Percentiles rank a stretch among this genome's conserved stretches.
Evolutionary conservation across 2,329 filamentous ascomycete species (phyloP).

Genomic region (Aspergillus candidus): DNA sequence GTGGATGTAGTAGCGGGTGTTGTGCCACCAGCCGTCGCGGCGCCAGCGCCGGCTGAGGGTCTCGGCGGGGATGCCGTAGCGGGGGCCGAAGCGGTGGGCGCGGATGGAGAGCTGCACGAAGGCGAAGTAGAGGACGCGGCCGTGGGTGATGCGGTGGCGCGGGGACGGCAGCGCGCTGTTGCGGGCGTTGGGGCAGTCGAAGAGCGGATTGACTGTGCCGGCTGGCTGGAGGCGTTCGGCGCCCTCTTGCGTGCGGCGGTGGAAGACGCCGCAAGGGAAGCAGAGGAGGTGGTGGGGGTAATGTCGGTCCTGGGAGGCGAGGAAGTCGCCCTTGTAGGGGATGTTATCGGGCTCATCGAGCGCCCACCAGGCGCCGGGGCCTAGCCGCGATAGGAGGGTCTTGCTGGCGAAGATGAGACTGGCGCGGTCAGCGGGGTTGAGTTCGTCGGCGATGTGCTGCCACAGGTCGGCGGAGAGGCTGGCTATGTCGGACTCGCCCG

Average conservation of each 20-base stretch:
- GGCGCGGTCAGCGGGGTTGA: constrained; percentile 44
- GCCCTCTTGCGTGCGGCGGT: constrained; percentile 49
- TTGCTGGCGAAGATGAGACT: constrained; percentile 47
- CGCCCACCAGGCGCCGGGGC: constrained; percentile 33
- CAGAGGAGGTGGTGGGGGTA: constrained; percentile 55
- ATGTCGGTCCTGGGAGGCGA: constrained; percentile 45
- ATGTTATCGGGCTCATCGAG: constrained; percentile 41
- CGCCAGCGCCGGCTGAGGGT: constrained; percentile 51
- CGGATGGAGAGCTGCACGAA: constrained; percentile 55
- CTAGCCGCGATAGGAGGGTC: constrained; percentile 41
- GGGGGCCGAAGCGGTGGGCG: constrained; percentile 41
- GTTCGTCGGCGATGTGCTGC: constrained; percentile 37
- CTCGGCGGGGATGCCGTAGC: constrained; percentile 45
- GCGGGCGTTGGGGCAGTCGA: constrained; percentile 49
- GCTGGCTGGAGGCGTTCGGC: constrained; percentile 50
- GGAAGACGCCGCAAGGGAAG: constrained; percentile 52
- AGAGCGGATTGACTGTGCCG: constrained; percentile 51
- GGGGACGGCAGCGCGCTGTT: constrained; percentile 45
- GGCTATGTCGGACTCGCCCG: constrained; percentile 40
- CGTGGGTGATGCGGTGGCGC: constrained; percentile 49
- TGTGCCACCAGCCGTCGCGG: constrained; percentile 50
- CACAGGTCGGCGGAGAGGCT: constrained; percentile 44
- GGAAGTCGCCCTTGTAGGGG: constrained; percentile 45
- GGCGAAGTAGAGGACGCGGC: constrained; percentile 51
- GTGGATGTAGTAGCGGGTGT: constrained; percentile 50